Conservation (phyloP, 176 grass and related monocot genomes). For the Hordeum marinum region DNA sequence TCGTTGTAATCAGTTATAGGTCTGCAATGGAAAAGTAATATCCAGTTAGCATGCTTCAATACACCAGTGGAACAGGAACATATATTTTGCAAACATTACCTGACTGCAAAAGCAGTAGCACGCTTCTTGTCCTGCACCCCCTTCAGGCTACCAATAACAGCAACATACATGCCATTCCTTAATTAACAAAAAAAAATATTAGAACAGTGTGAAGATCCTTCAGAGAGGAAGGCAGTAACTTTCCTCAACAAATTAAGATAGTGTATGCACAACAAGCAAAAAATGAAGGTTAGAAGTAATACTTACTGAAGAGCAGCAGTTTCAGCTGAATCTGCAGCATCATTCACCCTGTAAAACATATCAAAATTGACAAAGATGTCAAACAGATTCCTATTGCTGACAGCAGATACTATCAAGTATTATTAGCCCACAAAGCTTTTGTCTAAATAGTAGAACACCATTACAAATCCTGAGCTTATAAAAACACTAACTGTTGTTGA, state of each 20-base stretch:
- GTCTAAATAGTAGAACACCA: background rate
- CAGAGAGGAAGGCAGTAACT: background rate
- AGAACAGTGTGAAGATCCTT: background rate
- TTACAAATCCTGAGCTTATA: background rate
- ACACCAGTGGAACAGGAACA: constrained; percentile 3
- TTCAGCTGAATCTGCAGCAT: constrained; percentile 76
- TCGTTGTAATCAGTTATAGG: constrained; percentile 75
- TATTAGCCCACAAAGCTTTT: background rate
- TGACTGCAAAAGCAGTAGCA: constrained; percentile 68
- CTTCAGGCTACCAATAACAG: constrained; percentile 74
- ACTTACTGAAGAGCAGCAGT: constrained; percentile 74
- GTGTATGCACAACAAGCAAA: background rate
- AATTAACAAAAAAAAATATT: constrained; percentile 10
- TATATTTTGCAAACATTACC: constrained; percentile 30
- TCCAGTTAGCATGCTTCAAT: background rate
- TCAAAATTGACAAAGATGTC: constrained; percentile 10
- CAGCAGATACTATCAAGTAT: background rate
- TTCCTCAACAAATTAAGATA: background rate
- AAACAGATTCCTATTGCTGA: background rate
- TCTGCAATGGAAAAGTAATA: constrained; percentile 33
- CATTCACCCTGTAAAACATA: constrained; percentile 64
- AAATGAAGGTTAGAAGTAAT: background rate
- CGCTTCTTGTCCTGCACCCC: constrained; percentile 79
- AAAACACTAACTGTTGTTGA: background rate
- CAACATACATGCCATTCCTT: constrained; percentile 93